These are phyloP conservation scores for Trichocladium uniseriatum DNA, from an alignment of 495 filamentous ascomycete genomes.

Conservation along the genomic window DNA sequence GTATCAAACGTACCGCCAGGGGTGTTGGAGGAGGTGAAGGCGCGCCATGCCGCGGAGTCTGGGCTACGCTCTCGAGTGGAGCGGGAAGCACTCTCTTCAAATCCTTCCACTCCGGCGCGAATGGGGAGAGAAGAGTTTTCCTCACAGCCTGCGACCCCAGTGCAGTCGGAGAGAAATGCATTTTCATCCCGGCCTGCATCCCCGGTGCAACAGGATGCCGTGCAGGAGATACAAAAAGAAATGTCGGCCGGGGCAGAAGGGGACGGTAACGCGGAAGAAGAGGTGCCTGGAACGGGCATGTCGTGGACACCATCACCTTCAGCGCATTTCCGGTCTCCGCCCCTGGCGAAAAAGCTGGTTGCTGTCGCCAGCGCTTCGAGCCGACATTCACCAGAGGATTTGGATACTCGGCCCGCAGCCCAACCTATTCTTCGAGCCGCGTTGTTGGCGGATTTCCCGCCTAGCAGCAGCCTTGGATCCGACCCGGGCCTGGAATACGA, in stretches of 20 bases:
- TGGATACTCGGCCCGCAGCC: not conserved
- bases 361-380: not conserved
- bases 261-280: not conserved
- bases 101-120: not conserved
- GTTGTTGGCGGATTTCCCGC: conserved; percentile 15
- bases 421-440: not conserved
- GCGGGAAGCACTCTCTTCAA: not conserved
- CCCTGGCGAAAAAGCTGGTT: not conserved
- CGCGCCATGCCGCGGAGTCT: not conserved
- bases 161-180: not conserved
- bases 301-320: conserved; percentile 15
- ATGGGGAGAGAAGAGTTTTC: not conserved
- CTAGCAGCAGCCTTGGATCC: conserved; percentile 27
- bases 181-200: not conserved
- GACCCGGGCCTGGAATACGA: conserved; percentile 48
- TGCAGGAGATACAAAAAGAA: not conserved
- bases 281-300: not conserved
- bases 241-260: not conserved
- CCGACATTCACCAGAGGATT: not conserved
- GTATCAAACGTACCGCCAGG: conserved; percentile 33
- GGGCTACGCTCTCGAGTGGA: not conserved
- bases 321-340: not conserved
- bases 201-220: not conserved
- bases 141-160: not conserved
- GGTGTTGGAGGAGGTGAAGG: conserved; percentile 28